These are phyloP conservation scores for Bruguiera gymnorhiza DNA, from an alignment of 345 rosid species.

Conservation along the genomic window DNA sequence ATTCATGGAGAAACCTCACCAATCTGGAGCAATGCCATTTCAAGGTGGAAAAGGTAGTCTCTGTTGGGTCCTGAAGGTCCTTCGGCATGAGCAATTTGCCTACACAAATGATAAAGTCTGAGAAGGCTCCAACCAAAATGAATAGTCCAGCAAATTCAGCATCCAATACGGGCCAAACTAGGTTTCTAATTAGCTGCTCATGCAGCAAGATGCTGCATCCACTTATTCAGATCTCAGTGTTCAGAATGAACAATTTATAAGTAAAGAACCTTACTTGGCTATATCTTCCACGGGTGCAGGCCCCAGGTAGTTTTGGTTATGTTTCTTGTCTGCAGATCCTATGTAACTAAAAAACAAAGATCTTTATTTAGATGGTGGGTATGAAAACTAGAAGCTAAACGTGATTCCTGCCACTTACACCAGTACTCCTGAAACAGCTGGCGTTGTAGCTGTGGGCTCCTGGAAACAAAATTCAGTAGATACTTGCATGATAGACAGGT, in stretches of 20 bases:
- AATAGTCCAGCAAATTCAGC: neutral
- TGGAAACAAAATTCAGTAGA: constrained; percentile 34
- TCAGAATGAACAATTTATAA: neutral
- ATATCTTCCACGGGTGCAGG: constrained; percentile 74
- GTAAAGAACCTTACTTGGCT: constrained; percentile 49
- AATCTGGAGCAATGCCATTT: constrained; percentile 56
- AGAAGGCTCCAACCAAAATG: neutral
- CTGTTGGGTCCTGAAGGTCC: constrained; percentile 98
- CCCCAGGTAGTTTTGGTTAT: constrained; percentile 71
- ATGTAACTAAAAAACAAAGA: constrained; percentile 50
- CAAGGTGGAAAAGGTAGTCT: constrained; percentile 79
- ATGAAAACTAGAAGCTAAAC: neutral
- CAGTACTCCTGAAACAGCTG: constrained; percentile 75
- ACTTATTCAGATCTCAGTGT: neutral
- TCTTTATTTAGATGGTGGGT: neutral
- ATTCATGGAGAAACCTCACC: constrained; percentile 30
- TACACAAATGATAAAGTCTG: constrained; percentile 20
- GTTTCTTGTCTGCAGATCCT: constrained; percentile 72
- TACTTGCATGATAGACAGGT: constrained; percentile 4
- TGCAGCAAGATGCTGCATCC: neutral
- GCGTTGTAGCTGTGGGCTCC: constrained; percentile 58
- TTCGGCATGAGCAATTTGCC: constrained; percentile 66
- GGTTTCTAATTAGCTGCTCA: neutral
- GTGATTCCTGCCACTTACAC: constrained; percentile 50
- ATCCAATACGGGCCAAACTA: too few species aligned